Base-by-base conservation (phyloP, 2,329 filamentous ascomycete species). In the Rutstroemia sydowiana region DNA sequence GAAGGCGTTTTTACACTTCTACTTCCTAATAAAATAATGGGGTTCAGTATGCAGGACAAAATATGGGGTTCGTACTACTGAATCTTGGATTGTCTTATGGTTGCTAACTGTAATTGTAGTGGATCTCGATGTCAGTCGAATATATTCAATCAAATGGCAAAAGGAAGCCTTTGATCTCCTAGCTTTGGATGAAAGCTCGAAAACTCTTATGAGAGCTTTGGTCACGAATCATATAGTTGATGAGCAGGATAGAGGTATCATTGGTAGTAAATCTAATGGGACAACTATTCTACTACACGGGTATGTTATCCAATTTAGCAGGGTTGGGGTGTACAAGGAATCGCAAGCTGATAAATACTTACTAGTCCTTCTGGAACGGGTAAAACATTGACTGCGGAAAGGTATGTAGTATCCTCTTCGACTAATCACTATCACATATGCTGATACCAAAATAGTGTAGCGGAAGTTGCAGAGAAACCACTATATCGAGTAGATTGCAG, bases 81-180 rank as follows among this genome's bases (percentile, higher is more conserved):
- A n/a, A 21, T n/a, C n/a, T n/a, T n/a, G n/a, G n/a, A n/a, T n/a
- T n/a, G n/a, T n/a, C n/a, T n/a, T n/a, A n/a, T 31, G 3, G 34
- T 21, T 52, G 16, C 49, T 52, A 52, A 52, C 23, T 8, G 9
- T 1, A 11, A 20, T 5, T 1, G 11, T 16, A 52, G 49, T 37
- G n/a, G 9, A 52, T 31, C 49, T 52, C 21, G 44, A 52, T 26
- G 43, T 52, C 21, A 42, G 36, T 36, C 49, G 44, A n/a, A 52
- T 52, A 45, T 47, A 52, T 7, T 11, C 44, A 11, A 45, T 52
- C 1, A 48, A 52, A 41, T 52, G 49, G 37, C 40, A 41, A 13
- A 52, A 47, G 8, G 49, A 52, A n/a, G 37, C 49, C 18, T 48
- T 52, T n/a, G 44, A 52, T 11, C 16, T 28, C 10, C 39, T 52